These are phyloP conservation scores for Yarrowia sp. DNA, from an alignment of 805 yeast species.

Conservation along the genomic window DNA sequence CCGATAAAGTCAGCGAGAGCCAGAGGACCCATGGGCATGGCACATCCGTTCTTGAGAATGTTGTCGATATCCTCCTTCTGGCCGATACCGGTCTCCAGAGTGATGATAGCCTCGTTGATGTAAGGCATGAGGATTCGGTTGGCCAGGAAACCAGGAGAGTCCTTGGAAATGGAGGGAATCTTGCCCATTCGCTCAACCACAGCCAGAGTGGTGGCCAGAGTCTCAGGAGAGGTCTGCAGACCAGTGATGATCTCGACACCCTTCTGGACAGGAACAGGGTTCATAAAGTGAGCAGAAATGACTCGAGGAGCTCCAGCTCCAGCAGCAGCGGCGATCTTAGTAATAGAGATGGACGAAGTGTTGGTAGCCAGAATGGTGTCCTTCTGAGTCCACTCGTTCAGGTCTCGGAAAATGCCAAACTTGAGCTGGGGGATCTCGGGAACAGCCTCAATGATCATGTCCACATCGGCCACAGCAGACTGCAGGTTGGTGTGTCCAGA, in stretches of 20 bases:
- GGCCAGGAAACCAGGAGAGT: slow-evolving; percentile 47
- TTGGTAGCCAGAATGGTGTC: slow-evolving; percentile 43
- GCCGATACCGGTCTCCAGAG: slow-evolving; percentile 44
- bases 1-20: slow-evolving; percentile 47
- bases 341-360: slow-evolving; percentile 46
- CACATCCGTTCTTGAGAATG: slow-evolving; percentile 48
- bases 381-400: slow-evolving; percentile 37
- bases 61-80: slow-evolving; percentile 44
- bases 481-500: slow-evolving; percentile 33
- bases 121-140: slow-evolving; percentile 46
- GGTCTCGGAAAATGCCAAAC: slow-evolving; percentile 38
- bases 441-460: slow-evolving; percentile 46
- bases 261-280: slow-evolving; percentile 47
- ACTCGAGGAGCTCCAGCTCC: slow-evolving; percentile 44
- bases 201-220: slow-evolving; percentile 37
- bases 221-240: slow-evolving; percentile 43
- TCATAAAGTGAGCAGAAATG: slow-evolving; percentile 46
- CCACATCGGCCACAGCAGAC: slow-evolving; percentile 37
- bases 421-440: slow-evolving; percentile 44
- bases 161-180: slow-evolving; percentile 41
- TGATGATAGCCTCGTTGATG: slow-evolving; percentile 45
- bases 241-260: slow-evolving; percentile 47
- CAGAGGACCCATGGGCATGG: slow-evolving; percentile 49
- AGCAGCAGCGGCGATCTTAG: slow-evolving; percentile 47
- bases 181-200: slow-evolving; percentile 42